Base-by-base conservation (phyloP, 768 basidiomycete genomes). In the Sporobolomyces phaffii region DNA sequence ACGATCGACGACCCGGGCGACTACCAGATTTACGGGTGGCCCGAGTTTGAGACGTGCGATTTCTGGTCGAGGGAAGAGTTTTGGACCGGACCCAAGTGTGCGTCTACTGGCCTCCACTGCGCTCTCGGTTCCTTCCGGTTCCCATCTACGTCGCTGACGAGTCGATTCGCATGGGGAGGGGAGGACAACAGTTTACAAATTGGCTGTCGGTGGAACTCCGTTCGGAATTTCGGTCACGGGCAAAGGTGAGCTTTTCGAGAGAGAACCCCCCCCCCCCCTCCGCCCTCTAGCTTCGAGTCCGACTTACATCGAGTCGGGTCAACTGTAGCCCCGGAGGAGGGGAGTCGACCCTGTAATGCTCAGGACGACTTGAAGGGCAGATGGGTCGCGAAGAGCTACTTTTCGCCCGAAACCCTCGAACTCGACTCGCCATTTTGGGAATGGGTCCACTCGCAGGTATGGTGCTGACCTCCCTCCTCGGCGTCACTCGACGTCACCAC, bases 31-130 rank as follows among this genome's bases (percentile, higher is more conserved):
- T 65, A 28, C n/a, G 57, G 45, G 0, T 65, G 56, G 57, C 64
- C 64, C 2, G 64, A 65, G 43, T 50, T 59, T 31, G 57, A 51
- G 10, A 36, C n/a, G 31, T 65, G 64, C 49, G 64, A 65, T 22
- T 43, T 29, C 41, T 65, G 29, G 31, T 45, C 57, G 20, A 49
- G 49, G 13, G 57, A 28, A 10, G 57, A 65, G 29, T 33, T 31
- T 11, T 26, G 24, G 54, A 48, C 56, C 13, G 52, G 52, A 24
- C 52, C 52, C 7, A 6, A 43, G 10, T 59, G 64, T 65, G 33
- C 22, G 64, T 9, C 36, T 14, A 6, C 9, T 13, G n/a, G n/a
- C n/a, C n/a, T n/a, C n/a, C n/a, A n/a, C n/a, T n/a, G n/a, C n/a
- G n/a, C n/a, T n/a, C n/a, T n/a, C n/a, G n/a, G n/a, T n/a, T n/a